These are phyloP conservation scores for Fusarium sp. DNA, from an alignment of 2,329 filamentous ascomycete genomes.

Conservation along the genomic window DNA sequence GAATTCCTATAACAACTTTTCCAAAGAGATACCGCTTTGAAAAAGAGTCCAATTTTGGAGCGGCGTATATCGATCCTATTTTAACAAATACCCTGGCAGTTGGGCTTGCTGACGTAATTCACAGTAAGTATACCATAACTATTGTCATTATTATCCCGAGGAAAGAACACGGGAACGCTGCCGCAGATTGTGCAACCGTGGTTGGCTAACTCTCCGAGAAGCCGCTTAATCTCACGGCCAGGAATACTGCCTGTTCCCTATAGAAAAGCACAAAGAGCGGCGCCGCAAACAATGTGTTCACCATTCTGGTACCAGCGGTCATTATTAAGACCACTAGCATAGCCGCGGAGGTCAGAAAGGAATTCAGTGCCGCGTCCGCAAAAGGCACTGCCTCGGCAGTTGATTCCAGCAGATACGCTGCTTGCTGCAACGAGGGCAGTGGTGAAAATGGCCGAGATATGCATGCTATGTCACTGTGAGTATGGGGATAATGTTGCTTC, in stretches of 20 bases:
- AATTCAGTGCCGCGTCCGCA: neutral
- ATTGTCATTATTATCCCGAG: neutral
- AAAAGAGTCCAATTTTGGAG: no score
- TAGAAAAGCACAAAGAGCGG: neutral
- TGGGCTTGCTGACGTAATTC: neutral
- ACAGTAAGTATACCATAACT: slow-evolving; percentile 5
- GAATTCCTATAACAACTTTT: no score
- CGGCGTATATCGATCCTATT: no score
- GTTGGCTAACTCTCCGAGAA: neutral
- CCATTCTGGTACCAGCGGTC: neutral
- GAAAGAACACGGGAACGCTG: neutral
- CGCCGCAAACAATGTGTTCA: neutral
- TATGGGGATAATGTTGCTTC: no score
- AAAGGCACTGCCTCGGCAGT: neutral
- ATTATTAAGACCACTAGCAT: neutral
- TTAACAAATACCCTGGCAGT: neutral
- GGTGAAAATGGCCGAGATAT: neutral
- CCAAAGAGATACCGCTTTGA: no score
- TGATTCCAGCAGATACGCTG: neutral
- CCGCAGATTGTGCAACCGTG: neutral
- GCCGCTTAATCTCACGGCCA: neutral
- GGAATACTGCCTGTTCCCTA: neutral
- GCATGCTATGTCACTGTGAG: no score
- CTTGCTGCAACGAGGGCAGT: neutral
- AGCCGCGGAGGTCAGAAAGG: neutral